Evolutionary conservation across 208 protist species (phyloP), one percentile per base, ranked within the genome.

Genomic region (Giardia muris): DNA sequence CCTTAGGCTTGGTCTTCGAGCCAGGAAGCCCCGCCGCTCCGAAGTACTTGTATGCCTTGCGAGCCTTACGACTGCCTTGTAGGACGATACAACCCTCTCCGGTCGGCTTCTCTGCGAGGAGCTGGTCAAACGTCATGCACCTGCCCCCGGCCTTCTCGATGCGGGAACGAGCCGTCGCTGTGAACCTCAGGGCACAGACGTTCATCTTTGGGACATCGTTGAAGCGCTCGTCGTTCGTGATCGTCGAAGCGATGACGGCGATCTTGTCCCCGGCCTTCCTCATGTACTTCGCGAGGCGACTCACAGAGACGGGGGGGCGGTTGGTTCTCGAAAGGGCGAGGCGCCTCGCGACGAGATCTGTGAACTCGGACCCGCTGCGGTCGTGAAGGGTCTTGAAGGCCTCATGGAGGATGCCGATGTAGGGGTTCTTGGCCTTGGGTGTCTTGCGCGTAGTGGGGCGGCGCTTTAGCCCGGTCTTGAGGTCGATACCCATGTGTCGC

Each of bases 121-220:
- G 96, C 95, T 99, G 97, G 95, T 99, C 99, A 92, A 99, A 99
- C 92, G 98, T 99, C 48, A 99, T 95, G 95, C 95, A 96, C 95
- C 99, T 96, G 93, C 98, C 98, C 93, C 98, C 98, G 48, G 98
- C 97, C 67, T 97, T 97, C 67, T 97, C 93, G 94, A 99, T 99
- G 95, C 98, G 97, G 87, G 97, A 96, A 94, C 97, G 97, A 90
- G 98, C 99, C 92, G 95, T 96, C 94, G 98, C 97, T 92, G 98
- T 98, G 96, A 99, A 98, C 93, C 96, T 96, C 67, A 99, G 98
- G 57, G 98, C 98, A 95, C 96, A 98, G 88, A 99, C 96, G 44
- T 92, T 95, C 10, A 97, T 88, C 90, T 94, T 94, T 43, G 95
- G 95, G 67, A 96, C 30, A 87, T 95, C 97, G 92, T 96, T 93